Percentiles rank a stretch among this genome's conserved stretches.
Evolutionary conservation across 2,329 filamentous ascomycete genomes (phyloP).

Genomic region (Chaetomium strumarium): DNA sequence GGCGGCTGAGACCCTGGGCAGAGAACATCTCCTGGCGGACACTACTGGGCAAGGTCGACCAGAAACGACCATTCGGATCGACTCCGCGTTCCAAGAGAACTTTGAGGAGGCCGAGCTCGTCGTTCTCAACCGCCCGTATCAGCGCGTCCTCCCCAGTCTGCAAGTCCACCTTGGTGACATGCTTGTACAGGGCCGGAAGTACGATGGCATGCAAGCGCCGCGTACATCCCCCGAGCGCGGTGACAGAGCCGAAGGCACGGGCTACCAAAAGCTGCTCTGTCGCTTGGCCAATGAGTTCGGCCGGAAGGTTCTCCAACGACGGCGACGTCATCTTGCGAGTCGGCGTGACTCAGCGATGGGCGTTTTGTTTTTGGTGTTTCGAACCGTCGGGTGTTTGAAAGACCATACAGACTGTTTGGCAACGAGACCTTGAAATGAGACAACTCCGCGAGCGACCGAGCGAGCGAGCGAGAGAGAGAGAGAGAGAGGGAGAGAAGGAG

Average conservation of each 20-base stretch:
- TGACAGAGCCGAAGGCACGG: not conserved
- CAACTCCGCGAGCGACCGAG: too few species aligned
- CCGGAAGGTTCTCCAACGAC: not conserved
- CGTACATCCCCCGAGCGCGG: not conserved
- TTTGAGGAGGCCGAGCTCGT: not conserved
- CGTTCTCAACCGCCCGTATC: slow-evolving; percentile 5
- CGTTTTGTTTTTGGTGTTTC: too few species aligned
- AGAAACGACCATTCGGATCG: not conserved
- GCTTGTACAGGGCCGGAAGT: not conserved
- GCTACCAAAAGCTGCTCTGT: not conserved
- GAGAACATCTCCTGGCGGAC: not conserved
- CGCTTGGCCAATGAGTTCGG: not conserved
- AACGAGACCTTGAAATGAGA: too few species aligned
- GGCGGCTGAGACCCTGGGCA: slow-evolving; percentile 1
- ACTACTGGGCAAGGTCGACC: not conserved
- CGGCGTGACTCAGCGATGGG: too few species aligned
- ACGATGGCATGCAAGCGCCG: not conserved
- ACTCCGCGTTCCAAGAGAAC: not conserved
- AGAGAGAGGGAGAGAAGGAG: too few species aligned
- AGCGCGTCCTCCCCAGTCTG: not conserved
- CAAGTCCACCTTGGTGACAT: not conserved
- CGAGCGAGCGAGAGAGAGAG: too few species aligned
- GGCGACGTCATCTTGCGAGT: too few species aligned
- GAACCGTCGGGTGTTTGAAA: too few species aligned
- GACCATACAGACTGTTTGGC: too few species aligned